Evolutionary conservation across 495 filamentous ascomycete species (phyloP).

Genomic region (Echria macrotheca): DNA sequence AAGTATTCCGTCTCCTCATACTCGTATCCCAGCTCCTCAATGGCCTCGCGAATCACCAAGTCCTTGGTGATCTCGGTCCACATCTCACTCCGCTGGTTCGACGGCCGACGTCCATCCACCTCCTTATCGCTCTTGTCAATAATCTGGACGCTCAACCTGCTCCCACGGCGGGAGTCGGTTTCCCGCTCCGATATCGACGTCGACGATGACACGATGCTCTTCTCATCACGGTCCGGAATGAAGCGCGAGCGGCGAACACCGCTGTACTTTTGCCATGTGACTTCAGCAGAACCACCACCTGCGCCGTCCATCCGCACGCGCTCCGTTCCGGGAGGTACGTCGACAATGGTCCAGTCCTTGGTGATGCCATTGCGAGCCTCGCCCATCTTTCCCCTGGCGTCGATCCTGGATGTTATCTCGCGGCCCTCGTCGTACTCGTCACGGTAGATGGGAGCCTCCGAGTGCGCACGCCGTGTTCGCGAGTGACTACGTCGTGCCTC

Average conservation of each 20-base stretch:
- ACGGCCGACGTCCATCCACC: constrained; percentile 27
- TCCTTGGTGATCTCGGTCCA: constrained; percentile 99
- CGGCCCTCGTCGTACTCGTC: constrained; percentile 54
- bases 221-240: constrained; percentile 46
- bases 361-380: constrained; percentile 65
- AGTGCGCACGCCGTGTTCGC: constrained; percentile 38
- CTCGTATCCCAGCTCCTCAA: constrained; percentile 77
- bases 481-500: constrained; percentile 32
- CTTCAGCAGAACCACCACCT: constrained; percentile 60
- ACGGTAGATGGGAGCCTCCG: constrained; percentile 37
- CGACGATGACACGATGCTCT: constrained; percentile 21
- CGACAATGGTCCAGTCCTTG: constrained; percentile 68
- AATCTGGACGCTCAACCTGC: constrained; percentile 39
- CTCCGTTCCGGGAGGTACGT: constrained; percentile 74
- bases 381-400: constrained; percentile 55
- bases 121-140: constrained; percentile 42
- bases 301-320: constrained; percentile 69
- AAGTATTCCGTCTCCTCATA: constrained; percentile 87
- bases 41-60: constrained; percentile 79
- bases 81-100: constrained; percentile 56
- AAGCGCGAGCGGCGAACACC: constrained; percentile 67
- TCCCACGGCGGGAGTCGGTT: constrained; percentile 33
- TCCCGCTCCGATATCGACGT: constrained; percentile 21
- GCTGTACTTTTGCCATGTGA: constrained; percentile 72
- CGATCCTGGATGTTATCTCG: constrained; percentile 57